A percentile compares a stretch with the other conserved stretches of the same genome.
Conservation (phyloP, 2,329 filamentous ascomycete species). For the Periconia sp. region DNA sequence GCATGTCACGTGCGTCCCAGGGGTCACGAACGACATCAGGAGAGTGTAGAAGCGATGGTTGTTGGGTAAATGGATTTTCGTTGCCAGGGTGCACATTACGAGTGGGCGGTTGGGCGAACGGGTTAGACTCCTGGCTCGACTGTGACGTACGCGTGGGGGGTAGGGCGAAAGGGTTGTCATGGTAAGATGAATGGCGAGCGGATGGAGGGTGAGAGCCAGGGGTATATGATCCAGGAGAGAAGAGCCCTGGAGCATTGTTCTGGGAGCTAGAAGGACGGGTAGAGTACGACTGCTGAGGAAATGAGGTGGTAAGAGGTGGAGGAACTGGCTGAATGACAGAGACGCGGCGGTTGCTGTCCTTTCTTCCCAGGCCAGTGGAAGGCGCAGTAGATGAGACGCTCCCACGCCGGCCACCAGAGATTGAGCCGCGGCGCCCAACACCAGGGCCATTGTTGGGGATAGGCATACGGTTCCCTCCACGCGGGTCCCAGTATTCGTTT, state of each 20-base stretch:
- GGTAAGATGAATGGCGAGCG: conserved; percentile 26
- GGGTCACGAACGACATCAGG: conserved; percentile 17
- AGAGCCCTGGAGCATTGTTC: conserved; percentile 22
- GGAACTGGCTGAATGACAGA: conserved; percentile 31
- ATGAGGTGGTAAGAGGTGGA: conserved; percentile 19
- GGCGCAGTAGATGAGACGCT: conserved; percentile 26
- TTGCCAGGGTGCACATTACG: conserved; percentile 16
- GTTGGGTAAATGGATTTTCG: conserved; percentile 20
- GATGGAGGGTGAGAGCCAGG: conserved; percentile 23
- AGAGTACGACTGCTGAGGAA: conserved; percentile 17
- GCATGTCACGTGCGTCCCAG: conserved; percentile 32
- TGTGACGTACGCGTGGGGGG: conserved; percentile 12
- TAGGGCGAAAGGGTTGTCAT: conserved; percentile 25
- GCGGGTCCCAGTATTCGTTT: conserved; percentile 19
- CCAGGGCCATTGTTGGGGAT: conserved; percentile 10
- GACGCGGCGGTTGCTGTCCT: conserved; percentile 25
- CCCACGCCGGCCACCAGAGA: conserved; percentile 21
- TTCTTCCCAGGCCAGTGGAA: conserved; percentile 14
- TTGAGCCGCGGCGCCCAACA: conserved; percentile 20
- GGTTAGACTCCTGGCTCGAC: conserved; percentile 18
- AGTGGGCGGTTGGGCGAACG: conserved; percentile 21
- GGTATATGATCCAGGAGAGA: conserved; percentile 20
- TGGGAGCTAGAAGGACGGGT: conserved; percentile 24
- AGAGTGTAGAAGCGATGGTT: conserved; percentile 8
- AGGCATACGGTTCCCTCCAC: conserved; percentile 14